Conservation (phyloP, 441 rosid species). For the Adansonia grandidieri region DNA sequence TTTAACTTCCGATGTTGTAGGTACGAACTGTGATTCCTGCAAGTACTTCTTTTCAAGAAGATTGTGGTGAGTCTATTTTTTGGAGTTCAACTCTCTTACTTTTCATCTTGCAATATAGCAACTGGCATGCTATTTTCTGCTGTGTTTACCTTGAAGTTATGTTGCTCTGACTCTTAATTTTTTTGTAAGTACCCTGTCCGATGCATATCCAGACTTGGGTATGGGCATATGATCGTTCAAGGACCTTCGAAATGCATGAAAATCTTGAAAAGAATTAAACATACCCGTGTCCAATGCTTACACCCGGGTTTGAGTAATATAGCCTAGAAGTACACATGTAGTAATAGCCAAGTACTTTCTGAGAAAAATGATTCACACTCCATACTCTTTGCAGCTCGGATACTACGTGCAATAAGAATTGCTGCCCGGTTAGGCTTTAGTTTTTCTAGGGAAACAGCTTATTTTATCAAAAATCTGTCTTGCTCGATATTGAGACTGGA, state of each 20-base stretch:
- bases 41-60: conserved; percentile 73
- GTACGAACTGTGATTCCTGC: conserved; percentile 81
- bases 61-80: conserved; percentile 61
- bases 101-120: not conserved
- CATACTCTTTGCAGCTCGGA: conserved; percentile 69
- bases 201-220: no score
- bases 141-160: not conserved
- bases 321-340: not conserved
- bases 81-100: conserved; percentile 13
- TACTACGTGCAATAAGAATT: conserved; percentile 85
- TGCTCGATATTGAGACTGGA: conserved; percentile 66
- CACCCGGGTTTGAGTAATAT: no score
- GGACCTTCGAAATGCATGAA: no score
- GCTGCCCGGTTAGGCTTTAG: conserved; percentile 84
- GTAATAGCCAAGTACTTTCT: not conserved
- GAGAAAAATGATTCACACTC: conserved; percentile 11
- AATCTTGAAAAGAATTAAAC: no score
- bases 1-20: conserved; percentile 44
- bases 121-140: not conserved
- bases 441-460: conserved; percentile 80
- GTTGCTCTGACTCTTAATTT: no score
- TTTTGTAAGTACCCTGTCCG: no score
- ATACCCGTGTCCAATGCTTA: no score
- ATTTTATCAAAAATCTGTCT: conserved; percentile 60
- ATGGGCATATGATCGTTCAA: no score